These are phyloP conservation scores for Solanum sejunctum DNA, from an alignment of 257 asterid species.

Conservation along the genomic window DNA sequence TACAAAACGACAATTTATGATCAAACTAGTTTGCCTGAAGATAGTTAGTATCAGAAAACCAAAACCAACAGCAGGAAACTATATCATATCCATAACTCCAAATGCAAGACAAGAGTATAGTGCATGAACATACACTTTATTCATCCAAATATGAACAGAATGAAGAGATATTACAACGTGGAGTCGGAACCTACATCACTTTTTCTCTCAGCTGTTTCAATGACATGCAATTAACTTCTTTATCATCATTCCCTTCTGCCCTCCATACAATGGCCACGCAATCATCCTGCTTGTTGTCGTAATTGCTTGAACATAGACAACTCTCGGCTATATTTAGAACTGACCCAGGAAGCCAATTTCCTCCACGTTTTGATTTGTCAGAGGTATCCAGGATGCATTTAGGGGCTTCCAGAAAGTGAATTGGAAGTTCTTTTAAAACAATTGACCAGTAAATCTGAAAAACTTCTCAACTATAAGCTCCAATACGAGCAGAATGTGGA, in stretches of 20 bases:
- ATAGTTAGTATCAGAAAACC: neutral
- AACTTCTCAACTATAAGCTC: neutral
- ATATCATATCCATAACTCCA: neutral
- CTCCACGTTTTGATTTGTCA: constrained; percentile 45
- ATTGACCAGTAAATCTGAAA: constrained; percentile 73
- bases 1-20: neutral
- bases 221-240: constrained; percentile 33
- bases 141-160: neutral
- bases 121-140: neutral
- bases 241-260: constrained; percentile 55
- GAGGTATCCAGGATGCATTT: constrained; percentile 58
- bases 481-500: neutral
- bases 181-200: constrained; percentile 62
- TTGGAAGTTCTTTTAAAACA: constrained; percentile 43
- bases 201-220: constrained; percentile 67
- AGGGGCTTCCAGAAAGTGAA: constrained; percentile 49
- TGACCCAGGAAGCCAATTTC: constrained; percentile 87
- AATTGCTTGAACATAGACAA: constrained; percentile 45
- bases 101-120: neutral
- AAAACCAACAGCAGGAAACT: neutral
- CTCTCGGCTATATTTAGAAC: constrained; percentile 73
- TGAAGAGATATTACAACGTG: neutral
- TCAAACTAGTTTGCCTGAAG: neutral
- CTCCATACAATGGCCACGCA: constrained; percentile 72
- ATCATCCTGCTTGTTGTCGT: constrained; percentile 44